Conservation (phyloP, 352 stramenopile genomes). For the Plasmopara halstedii region DNA sequence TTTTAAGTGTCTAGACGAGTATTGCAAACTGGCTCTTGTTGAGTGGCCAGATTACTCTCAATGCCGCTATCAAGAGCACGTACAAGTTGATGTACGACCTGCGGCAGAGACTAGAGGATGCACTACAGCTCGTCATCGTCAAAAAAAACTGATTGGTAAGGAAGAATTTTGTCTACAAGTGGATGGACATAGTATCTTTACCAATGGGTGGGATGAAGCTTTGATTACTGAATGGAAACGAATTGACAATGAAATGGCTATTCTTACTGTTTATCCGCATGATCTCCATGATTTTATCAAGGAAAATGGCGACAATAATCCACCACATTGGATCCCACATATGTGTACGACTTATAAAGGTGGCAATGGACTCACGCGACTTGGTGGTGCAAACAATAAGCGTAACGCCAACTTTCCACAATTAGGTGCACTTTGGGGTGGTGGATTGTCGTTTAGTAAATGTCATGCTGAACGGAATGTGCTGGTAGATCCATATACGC, state of each 20-base stretch:
- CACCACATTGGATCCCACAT: conserved; percentile 51
- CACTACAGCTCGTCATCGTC: conserved; percentile 64
- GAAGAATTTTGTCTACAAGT: conserved; percentile 80
- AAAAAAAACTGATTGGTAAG: conserved; percentile 58
- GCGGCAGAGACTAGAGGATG: conserved; percentile 65
- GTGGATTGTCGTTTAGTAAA: conserved; percentile 68
- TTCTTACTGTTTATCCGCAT: conserved; percentile 75
- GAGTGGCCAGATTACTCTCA: conserved; percentile 46
- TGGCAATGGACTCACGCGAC: conserved; percentile 46
- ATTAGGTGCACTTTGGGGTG: conserved; percentile 55
- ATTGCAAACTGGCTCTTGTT: conserved; percentile 48
- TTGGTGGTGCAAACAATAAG: conserved; percentile 72
- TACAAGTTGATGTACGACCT: conserved; percentile 45
- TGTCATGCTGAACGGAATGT: conserved; percentile 67
- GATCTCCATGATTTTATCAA: conserved; percentile 74
- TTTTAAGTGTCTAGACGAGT: conserved; percentile 56
- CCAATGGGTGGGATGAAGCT: conserved; percentile 66
- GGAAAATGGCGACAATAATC: conserved; percentile 64
- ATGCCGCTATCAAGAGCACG: conserved; percentile 50
- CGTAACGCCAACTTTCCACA: conserved; percentile 51
- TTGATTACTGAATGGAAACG: conserved; percentile 59
- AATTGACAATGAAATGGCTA: conserved; percentile 71
- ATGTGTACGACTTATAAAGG: conserved; percentile 62
- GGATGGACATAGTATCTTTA: conserved; percentile 77
- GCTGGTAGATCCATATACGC: conserved; percentile 55